These are phyloP conservation scores for Gnaphalium uliginosum DNA, from an alignment of 129 eudicot species.

Conservation along the genomic window DNA sequence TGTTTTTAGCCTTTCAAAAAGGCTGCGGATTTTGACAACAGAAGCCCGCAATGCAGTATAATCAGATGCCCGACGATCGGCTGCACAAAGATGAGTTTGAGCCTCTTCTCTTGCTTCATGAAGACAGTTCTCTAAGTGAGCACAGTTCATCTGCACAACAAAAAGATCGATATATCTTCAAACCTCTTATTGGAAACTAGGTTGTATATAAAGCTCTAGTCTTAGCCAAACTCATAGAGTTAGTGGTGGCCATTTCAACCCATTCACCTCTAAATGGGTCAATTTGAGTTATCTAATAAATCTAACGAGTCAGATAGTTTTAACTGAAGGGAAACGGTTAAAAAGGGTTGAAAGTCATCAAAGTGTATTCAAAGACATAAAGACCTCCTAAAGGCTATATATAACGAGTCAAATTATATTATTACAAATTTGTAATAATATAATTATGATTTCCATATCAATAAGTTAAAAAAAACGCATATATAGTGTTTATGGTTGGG, in stretches of 20 bases:
- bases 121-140: constrained; percentile 83
- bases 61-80: constrained; percentile 81
- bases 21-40: constrained; percentile 73
- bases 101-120: constrained; percentile 97
- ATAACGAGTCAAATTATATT: not conserved
- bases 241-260: not conserved
- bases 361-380: not conserved
- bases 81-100: constrained; percentile 87
- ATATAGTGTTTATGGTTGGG: not conserved
- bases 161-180: not conserved
- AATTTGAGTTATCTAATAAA: not conserved
- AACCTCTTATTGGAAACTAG: not conserved
- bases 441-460: not conserved
- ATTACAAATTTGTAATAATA: not conserved
- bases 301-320: not conserved
- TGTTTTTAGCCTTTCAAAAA: constrained; percentile 70
- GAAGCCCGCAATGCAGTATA: constrained; percentile 74
- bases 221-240: not conserved
- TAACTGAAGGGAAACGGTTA: not conserved
- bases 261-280: not conserved
- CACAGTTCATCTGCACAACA: constrained; percentile 85
- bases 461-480: not conserved
- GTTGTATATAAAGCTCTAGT: not conserved
- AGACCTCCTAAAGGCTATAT: not conserved
- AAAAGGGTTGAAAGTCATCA: not conserved